phyloP scores from a whole-genome alignment of 2,329 filamentous ascomycete genomes.

The Pseudogymnoascus sp. region DNA sequence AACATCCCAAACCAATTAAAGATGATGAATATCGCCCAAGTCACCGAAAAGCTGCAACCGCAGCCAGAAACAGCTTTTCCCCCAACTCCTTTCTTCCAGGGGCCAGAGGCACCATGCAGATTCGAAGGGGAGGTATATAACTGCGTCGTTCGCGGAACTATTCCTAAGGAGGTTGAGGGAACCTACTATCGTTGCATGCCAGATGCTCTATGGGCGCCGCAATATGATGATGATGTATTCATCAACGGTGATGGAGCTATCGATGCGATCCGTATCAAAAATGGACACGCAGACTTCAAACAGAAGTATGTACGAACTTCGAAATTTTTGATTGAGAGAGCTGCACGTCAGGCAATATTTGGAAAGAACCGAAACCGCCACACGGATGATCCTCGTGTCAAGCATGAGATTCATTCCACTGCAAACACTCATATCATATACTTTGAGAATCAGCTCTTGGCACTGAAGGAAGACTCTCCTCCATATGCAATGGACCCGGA shows the following conservation, averaged over 20 bases:
- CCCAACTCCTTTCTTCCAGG: constrained; percentile 28
- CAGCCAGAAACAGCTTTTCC: constrained; percentile 19
- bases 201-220: constrained; percentile 44
- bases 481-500: constrained; percentile 42
- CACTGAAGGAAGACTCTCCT: constrained; percentile 46
- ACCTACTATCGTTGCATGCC: constrained; percentile 39
- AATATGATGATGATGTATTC: constrained; percentile 44
- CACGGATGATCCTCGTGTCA: constrained; percentile 48
- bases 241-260: constrained; percentile 33
- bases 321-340: constrained; percentile 28
- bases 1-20: too few species aligned
- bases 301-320: constrained; percentile 39
- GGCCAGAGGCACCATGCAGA: constrained; percentile 34
- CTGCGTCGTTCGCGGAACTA: constrained; percentile 31
- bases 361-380: constrained; percentile 51
- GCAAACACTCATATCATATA: constrained; percentile 55
- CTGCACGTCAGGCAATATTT: constrained; percentile 34
- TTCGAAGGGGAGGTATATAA: constrained; percentile 34
- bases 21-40: too few species aligned
- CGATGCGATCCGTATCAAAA: constrained; percentile 34
- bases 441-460: constrained; percentile 48
- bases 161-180: constrained; percentile 37
- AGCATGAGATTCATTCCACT: constrained; percentile 48
- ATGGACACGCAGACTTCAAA: constrained; percentile 37
- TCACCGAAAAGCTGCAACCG: constrained; percentile 18